Evolutionary conservation across 768 basidiomycete genomes (phyloP).

Genomic region (Mycena alexandri): DNA sequence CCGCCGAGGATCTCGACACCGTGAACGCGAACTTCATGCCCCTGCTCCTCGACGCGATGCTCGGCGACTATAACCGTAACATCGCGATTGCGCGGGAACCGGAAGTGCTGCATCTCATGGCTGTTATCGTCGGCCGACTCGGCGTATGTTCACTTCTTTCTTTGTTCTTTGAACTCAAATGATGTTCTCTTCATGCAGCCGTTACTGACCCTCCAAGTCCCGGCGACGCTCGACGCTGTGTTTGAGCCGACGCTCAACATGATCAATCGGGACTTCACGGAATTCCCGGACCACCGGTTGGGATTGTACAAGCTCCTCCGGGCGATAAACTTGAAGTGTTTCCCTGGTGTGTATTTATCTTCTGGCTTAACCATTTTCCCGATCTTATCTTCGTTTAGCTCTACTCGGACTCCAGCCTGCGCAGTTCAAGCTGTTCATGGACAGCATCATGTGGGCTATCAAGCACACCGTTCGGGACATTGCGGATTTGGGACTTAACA

Average conservation of each 20-base stretch:
- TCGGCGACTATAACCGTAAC: conserved; percentile 96
- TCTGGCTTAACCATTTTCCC: background rate
- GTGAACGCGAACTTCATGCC: conserved; percentile 95
- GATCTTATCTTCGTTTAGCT: conserved; percentile 57
- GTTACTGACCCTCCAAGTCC: conserved; percentile 93
- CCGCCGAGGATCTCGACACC: conserved; percentile 95
- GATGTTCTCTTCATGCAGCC: conserved; percentile 56
- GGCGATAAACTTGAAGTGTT: conserved; percentile 92
- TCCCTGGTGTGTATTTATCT: conserved; percentile 83
- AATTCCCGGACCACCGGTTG: conserved; percentile 96
- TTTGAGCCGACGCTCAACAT: conserved; percentile 97
- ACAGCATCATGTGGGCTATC: conserved; percentile 99
- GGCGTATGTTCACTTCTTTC: conserved; percentile 71
- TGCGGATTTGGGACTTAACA: conserved; percentile 87
- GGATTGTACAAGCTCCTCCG: conserved; percentile 97
- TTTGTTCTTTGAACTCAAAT: conserved; percentile 30
- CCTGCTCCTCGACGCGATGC: conserved; percentile 94
- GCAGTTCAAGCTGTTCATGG: conserved; percentile 98
- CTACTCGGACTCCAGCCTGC: conserved; percentile 85
- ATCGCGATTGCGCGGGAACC: conserved; percentile 94
- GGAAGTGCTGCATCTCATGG: conserved; percentile 97
- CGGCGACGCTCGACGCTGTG: conserved; percentile 94
- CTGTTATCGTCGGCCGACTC: conserved; percentile 89
- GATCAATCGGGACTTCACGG: conserved; percentile 99
- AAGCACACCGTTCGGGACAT: conserved; percentile 99